Evolutionary conservation across 441 rosid genomes (phyloP).

Genomic region (Syzygium syzygioides): DNA sequence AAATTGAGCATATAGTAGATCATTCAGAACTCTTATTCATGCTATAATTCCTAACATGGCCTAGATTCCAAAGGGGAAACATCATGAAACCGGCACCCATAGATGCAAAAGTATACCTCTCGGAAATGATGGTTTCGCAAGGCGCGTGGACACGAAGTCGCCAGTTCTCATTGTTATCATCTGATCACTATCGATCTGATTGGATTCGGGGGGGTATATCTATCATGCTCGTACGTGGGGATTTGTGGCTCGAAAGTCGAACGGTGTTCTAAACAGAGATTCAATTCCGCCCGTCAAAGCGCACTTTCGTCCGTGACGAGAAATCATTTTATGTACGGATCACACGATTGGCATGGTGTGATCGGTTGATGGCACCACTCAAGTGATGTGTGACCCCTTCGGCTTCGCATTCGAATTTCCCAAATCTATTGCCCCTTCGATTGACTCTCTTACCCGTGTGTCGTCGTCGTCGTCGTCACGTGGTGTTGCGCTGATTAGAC

Average conservation of each 20-base stretch:
- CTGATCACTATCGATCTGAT: no score
- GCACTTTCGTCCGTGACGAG: not conserved
- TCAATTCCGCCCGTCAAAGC: not conserved
- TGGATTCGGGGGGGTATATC: no score
- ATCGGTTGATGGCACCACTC: not conserved
- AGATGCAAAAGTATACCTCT: not conserved
- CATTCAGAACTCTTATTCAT: not conserved
- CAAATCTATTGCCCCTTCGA: not conserved
- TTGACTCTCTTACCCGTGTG: not conserved
- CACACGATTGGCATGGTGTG: not conserved
- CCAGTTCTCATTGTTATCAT: no score
- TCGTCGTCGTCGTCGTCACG: not conserved
- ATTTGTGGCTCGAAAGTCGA: no score
- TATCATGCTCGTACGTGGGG: no score
- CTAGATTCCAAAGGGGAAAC: not conserved
- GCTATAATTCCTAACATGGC: not conserved
- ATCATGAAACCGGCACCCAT: not conserved
- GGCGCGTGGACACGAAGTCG: not conserved
- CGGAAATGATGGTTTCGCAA: not conserved
- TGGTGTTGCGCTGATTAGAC: not conserved
- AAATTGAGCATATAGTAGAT: not conserved
- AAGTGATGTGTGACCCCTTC: not conserved
- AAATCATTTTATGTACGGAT: not conserved
- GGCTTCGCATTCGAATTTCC: not conserved
- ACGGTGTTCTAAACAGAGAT: not conserved